A percentile compares a stretch with the other conserved stretches of the same genome.
These are phyloP conservation scores for Gliomastix tumulicola DNA, from an alignment of 2,329 filamentous ascomycete genomes.

Conservation along the genomic window DNA sequence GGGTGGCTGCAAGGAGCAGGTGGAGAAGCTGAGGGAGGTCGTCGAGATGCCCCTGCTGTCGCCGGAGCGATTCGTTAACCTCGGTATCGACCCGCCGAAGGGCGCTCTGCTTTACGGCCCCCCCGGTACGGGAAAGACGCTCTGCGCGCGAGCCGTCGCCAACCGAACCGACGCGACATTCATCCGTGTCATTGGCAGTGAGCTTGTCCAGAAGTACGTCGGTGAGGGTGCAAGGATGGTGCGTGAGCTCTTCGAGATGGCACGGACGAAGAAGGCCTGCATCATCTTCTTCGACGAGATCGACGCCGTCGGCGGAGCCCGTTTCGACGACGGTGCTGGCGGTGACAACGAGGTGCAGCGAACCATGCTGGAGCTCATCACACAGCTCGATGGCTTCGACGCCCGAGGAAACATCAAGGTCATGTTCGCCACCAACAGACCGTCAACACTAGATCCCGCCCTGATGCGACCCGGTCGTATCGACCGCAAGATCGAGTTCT, in stretches of 20 bases:
- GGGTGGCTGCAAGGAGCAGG: constrained; percentile 98
- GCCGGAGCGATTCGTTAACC: constrained; percentile 92
- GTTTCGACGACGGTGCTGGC: constrained; percentile 93
- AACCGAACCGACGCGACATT: constrained; percentile 98
- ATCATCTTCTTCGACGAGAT: constrained; percentile 98
- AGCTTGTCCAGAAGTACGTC: constrained; percentile 98
- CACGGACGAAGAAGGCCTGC: constrained; percentile 97
- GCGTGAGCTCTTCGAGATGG: constrained; percentile 98
- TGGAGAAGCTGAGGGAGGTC: constrained; percentile 96
- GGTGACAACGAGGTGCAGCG: constrained; percentile 97
- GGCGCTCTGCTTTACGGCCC: constrained; percentile 94
- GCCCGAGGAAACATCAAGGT: constrained; percentile 98
- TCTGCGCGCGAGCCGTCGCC: constrained; percentile 93
- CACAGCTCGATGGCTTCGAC: constrained; percentile 94
- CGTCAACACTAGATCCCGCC: constrained; percentile 91
- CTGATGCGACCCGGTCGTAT: constrained; percentile 97
- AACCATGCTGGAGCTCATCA: constrained; percentile 97
- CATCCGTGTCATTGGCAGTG: constrained; percentile 95
- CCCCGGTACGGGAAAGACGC: constrained; percentile 97
- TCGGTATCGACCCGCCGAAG: constrained; percentile 98
- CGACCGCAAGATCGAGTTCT: constrained; percentile 98
- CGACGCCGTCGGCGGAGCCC: constrained; percentile 89
- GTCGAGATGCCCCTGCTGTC: constrained; percentile 97
- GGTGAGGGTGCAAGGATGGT: constrained; percentile 98
- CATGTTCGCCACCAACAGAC: constrained; percentile 98